phyloP scores from a whole-genome alignment of 1,284 basidiomycete genomes.

The Lentinula novae-zelandiae region DNA sequence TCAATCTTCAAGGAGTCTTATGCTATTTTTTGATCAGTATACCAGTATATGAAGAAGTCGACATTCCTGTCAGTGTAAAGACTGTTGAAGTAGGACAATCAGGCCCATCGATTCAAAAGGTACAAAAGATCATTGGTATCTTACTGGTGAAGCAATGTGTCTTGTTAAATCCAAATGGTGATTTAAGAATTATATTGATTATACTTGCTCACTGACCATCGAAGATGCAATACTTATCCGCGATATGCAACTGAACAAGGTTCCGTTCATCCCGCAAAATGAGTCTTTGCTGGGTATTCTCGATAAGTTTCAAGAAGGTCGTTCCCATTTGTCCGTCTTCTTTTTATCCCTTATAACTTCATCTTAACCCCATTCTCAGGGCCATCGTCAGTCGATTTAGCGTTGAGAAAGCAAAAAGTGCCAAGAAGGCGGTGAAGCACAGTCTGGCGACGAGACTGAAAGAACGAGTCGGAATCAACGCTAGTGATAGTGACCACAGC shows the following conservation, averaged over 20 bases:
- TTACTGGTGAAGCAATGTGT: conserved; percentile 86
- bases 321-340: too few relatives aligned
- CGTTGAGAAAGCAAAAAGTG: too few relatives aligned
- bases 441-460: too few relatives aligned
- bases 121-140: conserved; percentile 69
- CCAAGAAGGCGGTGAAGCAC: too few relatives aligned
- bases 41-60: conserved; percentile 72
- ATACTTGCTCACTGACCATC: not conserved
- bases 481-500: too few relatives aligned
- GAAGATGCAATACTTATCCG: conserved; percentile 75
- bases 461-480: too few relatives aligned
- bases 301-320: too few relatives aligned
- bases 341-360: too few relatives aligned
- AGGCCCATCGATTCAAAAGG: conserved; percentile 22
- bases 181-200: not conserved
- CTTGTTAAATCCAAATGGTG: conserved; percentile 83
- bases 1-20: conserved; percentile 38
- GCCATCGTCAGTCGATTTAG: too few relatives aligned
- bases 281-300: too few relatives aligned
- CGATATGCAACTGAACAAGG: conserved; percentile 78
- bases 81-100: conserved; percentile 20
- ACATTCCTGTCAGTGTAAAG: conserved; percentile 23
- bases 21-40: conserved; percentile 37
- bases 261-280: conserved; percentile 73
- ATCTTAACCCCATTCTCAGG: too few relatives aligned